Percentiles rank a stretch among this genome's conserved stretches.
Evolutionary conservation across 495 filamentous ascomycete genomes (phyloP).

Genomic region (Aspergillus conjunctus): DNA sequence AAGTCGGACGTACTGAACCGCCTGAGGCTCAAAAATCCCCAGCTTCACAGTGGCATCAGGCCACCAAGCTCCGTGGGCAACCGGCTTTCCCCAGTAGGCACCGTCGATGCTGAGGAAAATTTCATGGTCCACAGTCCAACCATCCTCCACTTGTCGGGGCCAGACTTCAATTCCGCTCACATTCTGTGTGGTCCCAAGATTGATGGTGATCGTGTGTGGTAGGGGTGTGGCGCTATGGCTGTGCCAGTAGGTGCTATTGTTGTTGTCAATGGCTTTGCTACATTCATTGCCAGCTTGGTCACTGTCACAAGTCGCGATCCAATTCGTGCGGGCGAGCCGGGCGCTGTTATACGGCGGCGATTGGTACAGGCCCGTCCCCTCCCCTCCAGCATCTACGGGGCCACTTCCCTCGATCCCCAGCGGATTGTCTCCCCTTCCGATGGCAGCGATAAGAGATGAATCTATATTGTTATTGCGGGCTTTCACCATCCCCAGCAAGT

Average conservation of each 20-base stretch:
- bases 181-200: not conserved
- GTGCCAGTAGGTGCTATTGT: constrained; percentile 61
- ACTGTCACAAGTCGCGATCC: not conserved
- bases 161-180: constrained; percentile 10
- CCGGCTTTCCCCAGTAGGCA: constrained; percentile 31
- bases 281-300: not conserved
- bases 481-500: not conserved
- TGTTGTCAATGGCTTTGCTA: constrained; percentile 43
- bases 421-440: not conserved
- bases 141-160: not conserved
- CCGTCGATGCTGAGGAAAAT: constrained; percentile 45
- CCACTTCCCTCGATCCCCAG: constrained; percentile 2
- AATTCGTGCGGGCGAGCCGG: not conserved
- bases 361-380: constrained; percentile 6
- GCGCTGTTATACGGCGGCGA: not conserved
- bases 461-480: not conserved
- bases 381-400: constrained; percentile 1
- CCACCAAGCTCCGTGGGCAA: constrained; percentile 51
- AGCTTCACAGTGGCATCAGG: constrained; percentile 42
- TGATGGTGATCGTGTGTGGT: not conserved
- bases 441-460: not conserved
- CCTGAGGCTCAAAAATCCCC: constrained; percentile 38
- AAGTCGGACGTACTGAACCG: constrained; percentile 45
- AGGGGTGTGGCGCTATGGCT: not conserved
- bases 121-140: constrained; percentile 43